Evolutionary conservation across 495 filamentous ascomycete genomes (phyloP).

Genomic region (Immersiella caudata): DNA sequence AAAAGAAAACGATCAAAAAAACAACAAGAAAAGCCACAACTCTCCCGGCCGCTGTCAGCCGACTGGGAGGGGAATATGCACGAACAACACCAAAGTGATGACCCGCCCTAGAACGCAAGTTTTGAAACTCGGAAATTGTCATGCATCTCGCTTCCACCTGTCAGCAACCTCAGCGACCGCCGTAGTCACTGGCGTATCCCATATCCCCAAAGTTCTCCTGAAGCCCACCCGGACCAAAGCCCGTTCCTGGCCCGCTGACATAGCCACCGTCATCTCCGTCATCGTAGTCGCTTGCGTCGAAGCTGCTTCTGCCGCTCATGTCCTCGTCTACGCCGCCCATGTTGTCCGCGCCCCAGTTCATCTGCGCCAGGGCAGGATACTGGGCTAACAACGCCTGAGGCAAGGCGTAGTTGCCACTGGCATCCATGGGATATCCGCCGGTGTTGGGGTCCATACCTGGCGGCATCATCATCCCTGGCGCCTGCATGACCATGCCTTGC

Average conservation of each 20-base stretch:
- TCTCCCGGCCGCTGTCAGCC: neutral
- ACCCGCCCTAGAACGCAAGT: neutral
- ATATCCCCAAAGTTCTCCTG: conserved; percentile 54
- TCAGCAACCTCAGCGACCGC: conserved; percentile 38
- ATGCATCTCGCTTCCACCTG: neutral
- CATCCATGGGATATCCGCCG: conserved; percentile 52
- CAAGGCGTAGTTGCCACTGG: conserved; percentile 65
- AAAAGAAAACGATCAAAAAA: neutral
- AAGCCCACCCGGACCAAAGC: conserved; percentile 53
- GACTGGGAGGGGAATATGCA: neutral
- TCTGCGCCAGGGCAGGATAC: conserved; percentile 82
- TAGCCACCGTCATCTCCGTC: conserved; percentile 63
- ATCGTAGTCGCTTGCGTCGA: conserved; percentile 80
- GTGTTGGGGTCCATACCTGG: conserved; percentile 48
- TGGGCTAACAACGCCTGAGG: conserved; percentile 87
- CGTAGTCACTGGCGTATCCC: conserved; percentile 58
- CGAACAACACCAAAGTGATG: neutral
- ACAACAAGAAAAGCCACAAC: neutral
- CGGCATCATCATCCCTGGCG: conserved; percentile 45
- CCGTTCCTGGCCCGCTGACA: conserved; percentile 56
- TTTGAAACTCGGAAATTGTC: neutral
- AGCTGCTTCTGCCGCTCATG: conserved; percentile 80
- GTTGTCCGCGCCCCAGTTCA: conserved; percentile 71
- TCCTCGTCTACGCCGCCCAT: conserved; percentile 69
- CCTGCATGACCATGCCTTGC: conserved; percentile 51